Evolutionary conservation across 2,329 filamentous ascomycete species (phyloP).

Genomic region (Biscogniauxia sp.): DNA sequence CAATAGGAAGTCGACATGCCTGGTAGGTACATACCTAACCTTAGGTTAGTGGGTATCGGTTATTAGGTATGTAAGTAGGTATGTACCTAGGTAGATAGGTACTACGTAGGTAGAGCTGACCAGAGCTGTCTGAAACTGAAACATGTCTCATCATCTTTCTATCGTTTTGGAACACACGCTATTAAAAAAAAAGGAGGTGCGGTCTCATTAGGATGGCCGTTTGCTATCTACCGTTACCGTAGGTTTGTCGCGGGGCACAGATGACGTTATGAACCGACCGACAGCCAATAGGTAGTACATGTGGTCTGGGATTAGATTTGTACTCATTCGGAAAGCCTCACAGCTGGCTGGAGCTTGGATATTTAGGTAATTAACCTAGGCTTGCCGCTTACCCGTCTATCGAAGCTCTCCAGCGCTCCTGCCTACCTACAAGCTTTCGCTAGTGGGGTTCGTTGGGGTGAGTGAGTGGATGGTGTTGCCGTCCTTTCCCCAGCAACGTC

Average conservation of each 20-base stretch:
- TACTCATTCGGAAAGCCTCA: background rate
- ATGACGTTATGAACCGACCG: background rate
- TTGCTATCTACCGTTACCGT: too few species aligned
- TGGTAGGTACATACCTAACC: background rate
- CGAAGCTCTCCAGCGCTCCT: background rate
- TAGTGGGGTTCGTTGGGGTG: background rate
- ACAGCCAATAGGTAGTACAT: background rate
- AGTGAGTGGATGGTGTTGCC: background rate
- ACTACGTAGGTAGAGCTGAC: background rate
- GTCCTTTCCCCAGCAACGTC: slow-evolving; percentile 1
- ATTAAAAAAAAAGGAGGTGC: too few species aligned
- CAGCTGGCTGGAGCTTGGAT: background rate
- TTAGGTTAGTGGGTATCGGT: background rate
- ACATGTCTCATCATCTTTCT: background rate
- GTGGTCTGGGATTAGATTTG: background rate
- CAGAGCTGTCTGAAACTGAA: background rate
- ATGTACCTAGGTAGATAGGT: too few species aligned
- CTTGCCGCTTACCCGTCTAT: background rate
- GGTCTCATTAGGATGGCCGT: too few species aligned
- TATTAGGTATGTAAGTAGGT: background rate
- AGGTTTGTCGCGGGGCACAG: background rate
- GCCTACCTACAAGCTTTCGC: background rate
- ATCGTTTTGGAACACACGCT: background rate
- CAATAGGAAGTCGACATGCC: background rate
- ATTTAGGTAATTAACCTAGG: background rate